These are phyloP conservation scores for Penicillium lividum DNA, from an alignment of 495 filamentous ascomycete genomes.

Conservation along the genomic window DNA sequence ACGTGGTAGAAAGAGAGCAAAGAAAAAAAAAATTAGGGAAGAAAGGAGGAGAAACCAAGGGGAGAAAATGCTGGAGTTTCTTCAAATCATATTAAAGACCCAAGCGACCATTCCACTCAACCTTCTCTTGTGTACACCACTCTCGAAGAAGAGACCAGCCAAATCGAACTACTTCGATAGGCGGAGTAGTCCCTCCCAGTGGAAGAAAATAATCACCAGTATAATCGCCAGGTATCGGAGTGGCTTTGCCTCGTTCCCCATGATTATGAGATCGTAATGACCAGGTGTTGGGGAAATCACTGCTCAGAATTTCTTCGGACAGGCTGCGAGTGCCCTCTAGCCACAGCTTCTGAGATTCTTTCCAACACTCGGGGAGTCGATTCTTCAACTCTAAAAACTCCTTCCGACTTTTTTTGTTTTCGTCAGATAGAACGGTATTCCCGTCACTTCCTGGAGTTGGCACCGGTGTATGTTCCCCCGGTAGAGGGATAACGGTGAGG, in stretches of 20 bases:
- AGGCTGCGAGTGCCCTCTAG: constrained; percentile 44
- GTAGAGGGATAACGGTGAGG: constrained; percentile 39
- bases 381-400: constrained; percentile 44
- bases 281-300: constrained; percentile 51
- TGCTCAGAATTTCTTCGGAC: constrained; percentile 42
- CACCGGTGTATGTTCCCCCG: constrained; percentile 41
- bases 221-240: constrained; percentile 42
- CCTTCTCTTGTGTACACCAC: constrained; percentile 46
- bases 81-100: constrained; percentile 16
- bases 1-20: constrained; percentile 1
- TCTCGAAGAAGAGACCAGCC: constrained; percentile 46
- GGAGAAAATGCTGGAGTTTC: too few relatives aligned
- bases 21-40: constrained; percentile 5
- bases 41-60: neutral
- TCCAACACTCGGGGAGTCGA: constrained; percentile 42
- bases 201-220: constrained; percentile 45
- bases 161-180: constrained; percentile 51
- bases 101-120: constrained; percentile 44
- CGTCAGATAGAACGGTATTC: constrained; percentile 33
- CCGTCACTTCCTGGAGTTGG: constrained; percentile 44
- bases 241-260: constrained; percentile 38
- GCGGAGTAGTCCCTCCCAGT: constrained; percentile 39
- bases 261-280: constrained; percentile 38
- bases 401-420: constrained; percentile 37
- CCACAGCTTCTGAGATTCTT: constrained; percentile 48